Conservation (phyloP, 2,329 filamentous ascomycete species). For the Mycocentrospora acerina region DNA sequence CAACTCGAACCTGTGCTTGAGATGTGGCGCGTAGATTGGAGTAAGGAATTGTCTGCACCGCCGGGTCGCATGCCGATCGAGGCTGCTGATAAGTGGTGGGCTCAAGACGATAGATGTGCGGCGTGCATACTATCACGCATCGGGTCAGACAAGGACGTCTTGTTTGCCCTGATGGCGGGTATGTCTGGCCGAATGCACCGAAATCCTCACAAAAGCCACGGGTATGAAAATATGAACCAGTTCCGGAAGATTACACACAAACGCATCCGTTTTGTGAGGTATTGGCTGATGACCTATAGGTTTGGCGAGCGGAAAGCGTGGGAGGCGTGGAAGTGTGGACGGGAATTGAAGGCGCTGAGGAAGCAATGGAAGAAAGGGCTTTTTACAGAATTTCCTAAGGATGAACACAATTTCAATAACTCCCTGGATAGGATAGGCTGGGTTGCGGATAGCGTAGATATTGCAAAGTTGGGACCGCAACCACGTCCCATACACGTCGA, state of each 20-base stretch:
- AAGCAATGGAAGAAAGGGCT: conserved; percentile 12
- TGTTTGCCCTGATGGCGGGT: conserved; percentile 28
- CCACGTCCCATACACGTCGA: conserved; percentile 6
- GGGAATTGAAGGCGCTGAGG: conserved; percentile 17
- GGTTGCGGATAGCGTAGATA: neutral
- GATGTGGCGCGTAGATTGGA: conserved; percentile 28
- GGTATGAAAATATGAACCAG: no score
- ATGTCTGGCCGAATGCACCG: conserved; percentile 16
- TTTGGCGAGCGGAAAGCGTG: conserved; percentile 9
- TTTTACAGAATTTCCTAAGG: no score
- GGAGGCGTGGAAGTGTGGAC: conserved; percentile 23
- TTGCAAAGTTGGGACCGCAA: conserved; percentile 8
- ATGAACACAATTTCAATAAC: no score
- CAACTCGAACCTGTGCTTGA: conserved; percentile 31
- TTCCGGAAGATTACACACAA: conserved; percentile 16
- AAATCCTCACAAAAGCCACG: no score
- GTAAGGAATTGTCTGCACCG: conserved; percentile 12
- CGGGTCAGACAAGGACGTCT: conserved; percentile 21
- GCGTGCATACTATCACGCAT: conserved; percentile 36
- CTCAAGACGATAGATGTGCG: conserved; percentile 24
- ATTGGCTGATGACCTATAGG: conserved; percentile 20
- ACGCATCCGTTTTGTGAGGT: conserved; percentile 24
- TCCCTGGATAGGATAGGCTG: no score
- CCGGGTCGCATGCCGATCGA: conserved; percentile 17
- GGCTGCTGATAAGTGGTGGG: conserved; percentile 18